Evolutionary conservation across 805 yeast species (phyloP), one percentile per base, ranked within the genome.

Genomic region (Komagataella populi): DNA sequence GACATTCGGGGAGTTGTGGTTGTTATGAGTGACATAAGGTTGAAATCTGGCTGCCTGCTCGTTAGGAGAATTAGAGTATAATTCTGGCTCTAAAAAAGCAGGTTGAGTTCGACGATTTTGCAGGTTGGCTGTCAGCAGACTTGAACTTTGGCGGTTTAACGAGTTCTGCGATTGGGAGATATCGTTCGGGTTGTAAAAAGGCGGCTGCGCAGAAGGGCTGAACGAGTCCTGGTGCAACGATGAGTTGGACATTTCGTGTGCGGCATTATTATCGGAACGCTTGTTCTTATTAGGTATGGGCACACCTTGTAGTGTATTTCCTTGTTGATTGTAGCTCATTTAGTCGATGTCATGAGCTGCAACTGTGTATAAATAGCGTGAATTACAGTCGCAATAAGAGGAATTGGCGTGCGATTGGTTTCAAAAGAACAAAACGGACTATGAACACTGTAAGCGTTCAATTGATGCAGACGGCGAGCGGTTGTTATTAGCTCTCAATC

Each of bases 1-100:
- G n/a, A 64, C 74, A 48, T 68, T 69, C 4, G 79, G 80, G 3
- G 78, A 70, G 57, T 74, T 71, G 57, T 73, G 77, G 51, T 30
- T 30, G 39, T 30, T 30, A 30, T 30, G 43, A 45, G 20, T 44
- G 39, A 17, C 39, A 49, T 59, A 57, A 46, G 54, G 52, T 18
- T 52, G 50, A 22, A 30, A 8, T 4, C 16, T 30, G 44, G 20
- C 47, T 45, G 47, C 47, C 12, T 45, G 47, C 23, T 20, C 20
- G 6, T 20, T 18, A 14, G 23, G 47, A 12, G 47, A 30, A 30
- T 30, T 30, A 14, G 39, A 30, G 12, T 30, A 30, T 14, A 30
- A 30, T 30, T 30, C 39, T 30, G 39, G 39, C 39, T 30, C 39
- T 30, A 30, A 14, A 30, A 30, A 30, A 14, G 39, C 39, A 30